Percentiles rank a stretch among this genome's conserved stretches.
Evolutionary conservation across 805 yeast genomes (phyloP).

Genomic region (Lipomyces starkeyi): DNA sequence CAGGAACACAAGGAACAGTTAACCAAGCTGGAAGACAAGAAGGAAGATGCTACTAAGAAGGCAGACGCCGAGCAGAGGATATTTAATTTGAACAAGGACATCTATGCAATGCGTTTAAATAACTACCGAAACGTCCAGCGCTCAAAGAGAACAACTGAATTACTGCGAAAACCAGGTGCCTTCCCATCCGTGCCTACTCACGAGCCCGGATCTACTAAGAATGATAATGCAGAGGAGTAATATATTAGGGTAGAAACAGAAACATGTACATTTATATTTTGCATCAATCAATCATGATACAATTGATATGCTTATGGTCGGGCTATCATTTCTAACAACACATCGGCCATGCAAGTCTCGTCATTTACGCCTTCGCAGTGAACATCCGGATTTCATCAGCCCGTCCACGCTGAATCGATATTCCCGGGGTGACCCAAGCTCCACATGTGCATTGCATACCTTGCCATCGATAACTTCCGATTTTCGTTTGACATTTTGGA

Average conservation of each 20-base stretch:
- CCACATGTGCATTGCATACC: constrained; percentile 96
- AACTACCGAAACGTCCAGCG: constrained; percentile 42
- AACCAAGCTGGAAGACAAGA: constrained; percentile 28
- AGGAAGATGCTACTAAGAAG: constrained; percentile 20
- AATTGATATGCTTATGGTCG: neutral
- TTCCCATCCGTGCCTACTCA: constrained; percentile 48
- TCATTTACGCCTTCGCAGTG: constrained; percentile 16
- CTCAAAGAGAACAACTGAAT: constrained; percentile 43
- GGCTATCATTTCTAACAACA: neutral
- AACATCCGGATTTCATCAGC: constrained; percentile 65
- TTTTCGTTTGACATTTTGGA: constrained; percentile 81
- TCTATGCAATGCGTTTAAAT: constrained; percentile 51
- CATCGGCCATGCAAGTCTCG: neutral
- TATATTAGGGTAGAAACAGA: neutral
- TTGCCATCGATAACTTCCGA: constrained; percentile 94
- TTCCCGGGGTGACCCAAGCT: constrained; percentile 92
- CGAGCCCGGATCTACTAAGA: constrained; percentile 20
- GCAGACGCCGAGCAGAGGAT: constrained; percentile 47
- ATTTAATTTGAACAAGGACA: constrained; percentile 51
- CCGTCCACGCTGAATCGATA: constrained; percentile 78
- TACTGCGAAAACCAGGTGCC: constrained; percentile 44
- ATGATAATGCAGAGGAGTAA: neutral
- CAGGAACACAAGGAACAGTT: constrained; percentile 39
- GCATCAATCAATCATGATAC: neutral
- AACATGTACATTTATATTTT: neutral